Base-by-base conservation (phyloP, 2,329 filamentous ascomycete species). In the Beauveria sp. region DNA sequence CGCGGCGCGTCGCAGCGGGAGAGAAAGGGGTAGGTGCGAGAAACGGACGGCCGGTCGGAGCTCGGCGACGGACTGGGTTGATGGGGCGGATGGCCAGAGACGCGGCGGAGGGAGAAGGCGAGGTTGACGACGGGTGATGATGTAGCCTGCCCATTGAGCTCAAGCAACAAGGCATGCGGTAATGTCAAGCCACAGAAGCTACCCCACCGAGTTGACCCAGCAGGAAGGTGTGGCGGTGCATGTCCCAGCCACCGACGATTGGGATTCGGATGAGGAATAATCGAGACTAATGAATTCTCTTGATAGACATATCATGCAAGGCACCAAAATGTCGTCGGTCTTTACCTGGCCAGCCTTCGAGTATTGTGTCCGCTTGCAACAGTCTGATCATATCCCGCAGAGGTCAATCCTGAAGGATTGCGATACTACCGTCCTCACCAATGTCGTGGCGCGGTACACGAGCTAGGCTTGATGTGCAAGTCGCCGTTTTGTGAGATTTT, bases 111-210 rank as follows among this genome's bases (percentile, higher is more conserved):
- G 63, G 64, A 61, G 62, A 67, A 65, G 67, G 64, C 62, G 65
- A 68, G 66, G 40, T 47, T 52, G 30, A 52, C 66, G 62, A 65
- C 67, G 63, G 66, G 59, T 69, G 67, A 69, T 70, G 68, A 70
- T 70, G 69, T 66, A 70, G 68, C 68, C 66, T 64, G 66, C 63
- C 68, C 18, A 40, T 38, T 10, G 50, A 49, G 57, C 38, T 53
- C 12, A 14, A 38, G 55, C 42, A 40, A 49, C 22, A 26, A 34
- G 28, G 26, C 58, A 53, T 47, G 50, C 30, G 22, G 50, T 24
- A 9, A 7, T 24, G 50, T 60, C 58, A 55, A 60, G 58, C 58
- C 58, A 60, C 58, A 60, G 20, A 54, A 20, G 42, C 16, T 50
- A 51, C 51, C 51, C 58, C 45, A 43, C 22, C 2, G 9, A 20